phyloP scores from a whole-genome alignment of 176 grass and related monocot genomes.

The Poa pratensis region DNA sequence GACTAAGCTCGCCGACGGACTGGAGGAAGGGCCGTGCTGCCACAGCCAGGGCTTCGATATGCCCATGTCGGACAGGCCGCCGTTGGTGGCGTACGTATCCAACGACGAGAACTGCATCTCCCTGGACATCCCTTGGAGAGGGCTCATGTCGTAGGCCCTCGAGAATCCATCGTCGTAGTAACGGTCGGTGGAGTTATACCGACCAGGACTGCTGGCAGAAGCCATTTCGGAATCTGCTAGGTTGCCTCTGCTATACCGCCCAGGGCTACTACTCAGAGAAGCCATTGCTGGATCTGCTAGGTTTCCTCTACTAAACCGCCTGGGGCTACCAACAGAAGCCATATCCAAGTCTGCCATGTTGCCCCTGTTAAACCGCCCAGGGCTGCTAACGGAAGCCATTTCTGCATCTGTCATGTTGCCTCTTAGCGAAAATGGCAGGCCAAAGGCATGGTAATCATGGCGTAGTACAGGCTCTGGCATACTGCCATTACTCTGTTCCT shows the following conservation, averaged over 20 bases:
- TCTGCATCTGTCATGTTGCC: constrained; percentile 40
- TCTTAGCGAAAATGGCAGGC: constrained; percentile 49
- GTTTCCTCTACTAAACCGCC: constrained; percentile 50
- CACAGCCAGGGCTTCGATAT: constrained; percentile 59
- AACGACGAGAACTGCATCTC: constrained; percentile 42
- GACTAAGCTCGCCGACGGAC: constrained; percentile 19
- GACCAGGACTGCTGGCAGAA: constrained; percentile 44
- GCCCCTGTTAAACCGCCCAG: constrained; percentile 36
- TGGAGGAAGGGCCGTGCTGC: not conserved
- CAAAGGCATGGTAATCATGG: constrained; percentile 56
- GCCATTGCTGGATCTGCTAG: constrained; percentile 26
- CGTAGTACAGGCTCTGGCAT: constrained; percentile 40
- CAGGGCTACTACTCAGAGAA: constrained; percentile 42
- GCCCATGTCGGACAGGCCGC: constrained; percentile 51
- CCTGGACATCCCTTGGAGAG: constrained; percentile 38
- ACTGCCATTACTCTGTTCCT: constrained; percentile 60
- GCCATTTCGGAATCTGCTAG: constrained; percentile 28
- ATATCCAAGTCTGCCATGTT: constrained; percentile 34
- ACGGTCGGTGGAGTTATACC: constrained; percentile 41
- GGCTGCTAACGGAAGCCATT: constrained; percentile 43
- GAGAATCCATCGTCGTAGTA: constrained; percentile 65
- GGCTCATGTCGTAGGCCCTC: constrained; percentile 58
- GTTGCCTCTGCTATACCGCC: constrained; percentile 38
- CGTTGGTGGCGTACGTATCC: constrained; percentile 48
- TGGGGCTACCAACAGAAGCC: constrained; percentile 42